Evolutionary conservation across 352 stramenopile genomes (phyloP).

Genomic region (Globisporangium camurandrum): DNA sequence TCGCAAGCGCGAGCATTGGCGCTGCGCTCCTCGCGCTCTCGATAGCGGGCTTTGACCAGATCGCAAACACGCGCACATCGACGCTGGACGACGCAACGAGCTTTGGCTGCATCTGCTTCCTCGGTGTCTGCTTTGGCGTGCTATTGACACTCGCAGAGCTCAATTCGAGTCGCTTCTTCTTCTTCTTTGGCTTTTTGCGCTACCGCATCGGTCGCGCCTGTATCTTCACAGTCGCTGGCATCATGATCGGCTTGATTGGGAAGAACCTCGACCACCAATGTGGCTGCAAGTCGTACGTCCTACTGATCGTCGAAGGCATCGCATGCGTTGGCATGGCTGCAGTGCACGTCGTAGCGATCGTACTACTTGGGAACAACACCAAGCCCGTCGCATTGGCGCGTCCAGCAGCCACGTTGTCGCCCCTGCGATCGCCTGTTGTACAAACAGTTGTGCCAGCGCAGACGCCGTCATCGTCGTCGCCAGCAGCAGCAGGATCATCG

Average conservation of each 20-base stretch:
- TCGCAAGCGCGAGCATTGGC: slow-evolving; percentile 25
- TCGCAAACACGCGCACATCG: slow-evolving; percentile 15
- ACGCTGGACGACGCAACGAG: slow-evolving; percentile 41
- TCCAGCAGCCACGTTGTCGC: too few species aligned
- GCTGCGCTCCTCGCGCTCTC: slow-evolving; percentile 35
- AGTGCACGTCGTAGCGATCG: slow-evolving; percentile 39
- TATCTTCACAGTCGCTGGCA: slow-evolving; percentile 46
- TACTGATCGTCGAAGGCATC: slow-evolving; percentile 45
- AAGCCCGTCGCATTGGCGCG: neutral
- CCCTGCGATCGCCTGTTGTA: too few species aligned
- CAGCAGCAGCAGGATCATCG: neutral
- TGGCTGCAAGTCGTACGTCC: slow-evolving; percentile 33
- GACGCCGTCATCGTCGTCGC: too few species aligned
- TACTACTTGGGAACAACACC: slow-evolving; percentile 47
- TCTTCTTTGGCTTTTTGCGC: slow-evolving; percentile 75
- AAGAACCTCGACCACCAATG: slow-evolving; percentile 50
- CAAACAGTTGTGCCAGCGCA: too few species aligned
- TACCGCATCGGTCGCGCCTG: slow-evolving; percentile 55
- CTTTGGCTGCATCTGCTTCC: slow-evolving; percentile 70
- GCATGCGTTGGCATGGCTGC: slow-evolving; percentile 37
- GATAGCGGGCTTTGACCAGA: slow-evolving; percentile 43
- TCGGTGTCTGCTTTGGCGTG: slow-evolving; percentile 54
- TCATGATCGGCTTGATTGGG: slow-evolving; percentile 54
- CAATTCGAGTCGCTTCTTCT: slow-evolving; percentile 64
- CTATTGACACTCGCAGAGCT: slow-evolving; percentile 52